Conservation (phyloP, 1,139 yeast genomes). For the Lodderomyces theae region DNA sequence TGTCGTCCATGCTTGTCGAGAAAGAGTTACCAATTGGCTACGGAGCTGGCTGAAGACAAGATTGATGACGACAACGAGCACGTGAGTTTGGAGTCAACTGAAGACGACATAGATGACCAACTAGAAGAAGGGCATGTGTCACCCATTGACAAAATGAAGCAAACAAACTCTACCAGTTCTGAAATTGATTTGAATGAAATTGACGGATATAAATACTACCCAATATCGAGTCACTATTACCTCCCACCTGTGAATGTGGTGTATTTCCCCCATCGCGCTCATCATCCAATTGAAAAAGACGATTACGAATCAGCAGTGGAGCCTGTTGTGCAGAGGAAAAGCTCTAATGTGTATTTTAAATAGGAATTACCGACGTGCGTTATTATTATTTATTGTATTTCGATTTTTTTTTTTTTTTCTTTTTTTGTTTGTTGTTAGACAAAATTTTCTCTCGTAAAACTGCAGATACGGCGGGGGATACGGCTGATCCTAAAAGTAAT, state of each 20-base stretch:
- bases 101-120: conserved; percentile 9
- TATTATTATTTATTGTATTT: too few relatives aligned
- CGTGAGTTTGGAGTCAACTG: conserved; percentile 5
- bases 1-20: conserved; percentile 23
- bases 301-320: conserved; percentile 5
- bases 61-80: conserved; percentile 12
- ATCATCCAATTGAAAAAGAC: conserved; percentile 30
- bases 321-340: conserved; percentile 18
- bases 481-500: neutral
- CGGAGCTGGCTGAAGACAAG: conserved; percentile 10
- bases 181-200: conserved; percentile 17
- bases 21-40: conserved; percentile 22
- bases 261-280: conserved; percentile 59
- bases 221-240: conserved; percentile 54
- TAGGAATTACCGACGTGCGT: too few relatives aligned
- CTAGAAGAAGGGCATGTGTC: conserved; percentile 8
- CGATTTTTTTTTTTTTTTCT: neutral
- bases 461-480: conserved; percentile 1
- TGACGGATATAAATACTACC: conserved; percentile 50
- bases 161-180: conserved; percentile 5
- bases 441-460: neutral
- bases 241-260: conserved; percentile 60
- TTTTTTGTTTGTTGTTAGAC: too few relatives aligned
- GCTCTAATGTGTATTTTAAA: conserved; percentile 33
- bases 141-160: conserved; percentile 6